Evolutionary conservation across 768 basidiomycete genomes (phyloP).

Genomic region (Vararia minispora): DNA sequence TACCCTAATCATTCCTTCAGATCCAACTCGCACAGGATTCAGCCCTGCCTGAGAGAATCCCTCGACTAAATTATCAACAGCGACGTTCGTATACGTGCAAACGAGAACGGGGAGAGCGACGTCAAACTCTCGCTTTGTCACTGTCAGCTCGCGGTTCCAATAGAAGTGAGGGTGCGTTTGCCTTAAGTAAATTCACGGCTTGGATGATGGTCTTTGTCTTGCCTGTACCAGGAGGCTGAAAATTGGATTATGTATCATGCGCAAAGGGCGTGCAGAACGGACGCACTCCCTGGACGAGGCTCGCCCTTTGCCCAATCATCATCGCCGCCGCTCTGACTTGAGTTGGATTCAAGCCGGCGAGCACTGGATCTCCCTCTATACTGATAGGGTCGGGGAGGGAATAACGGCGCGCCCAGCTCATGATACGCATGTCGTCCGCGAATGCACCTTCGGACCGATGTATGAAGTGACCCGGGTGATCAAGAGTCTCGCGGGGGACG

Average conservation of each 20-base stretch:
- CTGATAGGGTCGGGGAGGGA: conserved; percentile 42
- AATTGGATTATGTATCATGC: not conserved
- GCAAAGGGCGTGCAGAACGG: not conserved
- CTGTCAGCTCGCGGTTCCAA: not conserved
- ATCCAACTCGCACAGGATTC: conserved; percentile 70
- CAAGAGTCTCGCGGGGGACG: conserved; percentile 26
- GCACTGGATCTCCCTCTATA: conserved; percentile 68
- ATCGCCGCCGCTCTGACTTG: conserved; percentile 75
- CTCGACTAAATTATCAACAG: conserved; percentile 84
- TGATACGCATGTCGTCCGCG: conserved; percentile 60
- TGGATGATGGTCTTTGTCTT: conserved; percentile 93
- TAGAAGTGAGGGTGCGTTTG: too few species aligned
- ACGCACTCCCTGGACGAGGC: conserved; percentile 80
- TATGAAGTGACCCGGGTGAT: conserved; percentile 22
- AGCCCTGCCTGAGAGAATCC: conserved; percentile 52
- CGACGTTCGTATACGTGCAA: conserved; percentile 91
- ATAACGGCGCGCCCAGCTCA: conserved; percentile 75
- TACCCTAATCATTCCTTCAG: conserved; percentile 46
- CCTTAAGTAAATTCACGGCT: conserved; percentile 70
- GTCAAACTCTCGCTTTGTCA: conserved; percentile 55
- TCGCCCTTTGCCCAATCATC: conserved; percentile 73
- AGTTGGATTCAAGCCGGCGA: conserved; percentile 56
- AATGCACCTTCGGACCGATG: conserved; percentile 37
- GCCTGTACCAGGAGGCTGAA: conserved; percentile 81
- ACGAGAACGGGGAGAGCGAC: conserved; percentile 78